Evolutionary conservation across 2,329 filamentous ascomycete species (phyloP), one percentile per base, ranked within the genome.

Genomic region (Trichoderma semiorbis): DNA sequence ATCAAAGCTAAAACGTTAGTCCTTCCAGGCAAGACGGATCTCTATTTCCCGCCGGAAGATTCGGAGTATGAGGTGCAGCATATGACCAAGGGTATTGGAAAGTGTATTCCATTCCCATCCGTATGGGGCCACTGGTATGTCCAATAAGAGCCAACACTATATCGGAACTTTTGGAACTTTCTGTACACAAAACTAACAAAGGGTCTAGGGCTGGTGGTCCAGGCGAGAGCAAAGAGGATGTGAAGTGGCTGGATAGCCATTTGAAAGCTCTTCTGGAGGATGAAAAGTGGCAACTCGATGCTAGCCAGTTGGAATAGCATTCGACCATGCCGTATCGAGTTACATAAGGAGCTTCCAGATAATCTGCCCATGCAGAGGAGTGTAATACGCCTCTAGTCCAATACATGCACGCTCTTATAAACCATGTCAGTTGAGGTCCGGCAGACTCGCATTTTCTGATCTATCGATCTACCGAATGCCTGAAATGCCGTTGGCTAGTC

Each of bases 41-140:
- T 95, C 5, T 95, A 95, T 78, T 95, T 96, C 75, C 91, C 93
- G 67, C 92, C 92, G 0, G 92, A 95, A 76, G 93, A 95, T 75
- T 94, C 91, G 0, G 88, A 92, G 76, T 90, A 91, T 70, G 93
- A 96, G 77, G 90, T 95, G 78, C 62, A 87, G 24, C 79, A 77
- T 53, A 84, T 85, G 83, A 69, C 76, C 0, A 71, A 78, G 0
- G 78, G 76, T 0, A 73, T 80, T 32, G 82, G 80, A 0, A 79
- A 79, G 47, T 78, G 82, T 11, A 76, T 82, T 47, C 74, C 81
- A 0, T 81, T 82, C 53, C 83, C 82, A 0, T 84, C 82, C 0
- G 80, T 84, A 21, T 84, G 82, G 82, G 83, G 83, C 0, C 83
- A 84, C 58, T 84, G 80, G 80, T 76, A 66, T 50, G 74, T 72